Evolutionary conservation across 805 yeast species (phyloP).

Genomic region (Suhomyces sp.): DNA sequence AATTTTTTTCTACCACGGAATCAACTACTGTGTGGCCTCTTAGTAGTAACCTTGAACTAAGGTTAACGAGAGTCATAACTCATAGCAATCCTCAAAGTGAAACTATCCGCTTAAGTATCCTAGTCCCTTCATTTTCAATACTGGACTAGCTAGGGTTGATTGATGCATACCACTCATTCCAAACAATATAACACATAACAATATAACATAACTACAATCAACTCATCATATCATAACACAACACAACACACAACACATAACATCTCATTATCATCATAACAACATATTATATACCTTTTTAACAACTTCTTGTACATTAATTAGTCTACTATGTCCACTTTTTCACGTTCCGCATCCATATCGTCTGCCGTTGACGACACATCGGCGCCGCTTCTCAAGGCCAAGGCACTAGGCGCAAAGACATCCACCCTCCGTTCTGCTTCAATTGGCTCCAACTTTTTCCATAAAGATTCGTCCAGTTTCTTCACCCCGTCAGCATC

Average conservation of each 20-base stretch:
- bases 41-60: neutral
- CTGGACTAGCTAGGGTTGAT: no score
- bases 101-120: no score
- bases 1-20: neutral
- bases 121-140: no score
- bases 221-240: no score
- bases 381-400: constrained; percentile 2
- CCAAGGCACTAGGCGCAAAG: constrained; percentile 3
- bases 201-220: no score
- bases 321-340: constrained; percentile 6
- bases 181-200: no score
- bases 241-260: no score
- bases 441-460: constrained; percentile 25
- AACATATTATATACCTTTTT: no score
- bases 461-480: constrained; percentile 22
- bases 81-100: no score
- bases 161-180: neutral
- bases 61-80: no score
- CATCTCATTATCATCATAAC: neutral
- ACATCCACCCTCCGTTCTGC: constrained; percentile 14
- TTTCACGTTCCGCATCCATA: constrained; percentile 21
- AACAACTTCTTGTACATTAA: constrained; percentile 6
- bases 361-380: constrained; percentile 9
- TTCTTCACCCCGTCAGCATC: constrained; percentile 16
- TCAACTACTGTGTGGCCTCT: neutral